phyloP scores from a whole-genome alignment of 306 rosid species.

The Fragaria nilgerrensis region DNA sequence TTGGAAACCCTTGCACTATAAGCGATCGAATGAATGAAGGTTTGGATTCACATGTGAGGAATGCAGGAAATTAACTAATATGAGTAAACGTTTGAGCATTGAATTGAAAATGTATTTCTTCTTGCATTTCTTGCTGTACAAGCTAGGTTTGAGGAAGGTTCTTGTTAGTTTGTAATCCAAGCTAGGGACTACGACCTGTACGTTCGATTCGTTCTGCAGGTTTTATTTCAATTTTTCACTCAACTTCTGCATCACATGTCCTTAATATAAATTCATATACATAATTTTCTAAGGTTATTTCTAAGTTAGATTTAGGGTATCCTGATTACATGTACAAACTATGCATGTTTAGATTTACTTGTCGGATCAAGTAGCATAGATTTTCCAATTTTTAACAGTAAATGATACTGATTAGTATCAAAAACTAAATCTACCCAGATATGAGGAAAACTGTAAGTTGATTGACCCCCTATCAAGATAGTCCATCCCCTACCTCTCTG shows the following conservation, averaged over 20 bases:
- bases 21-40: not conserved
- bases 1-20: not conserved
- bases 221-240: not conserved
- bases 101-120: not conserved
- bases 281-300: no score
- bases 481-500: not conserved
- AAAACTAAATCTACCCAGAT: not conserved
- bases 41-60: conserved; percentile 8
- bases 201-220: not conserved
- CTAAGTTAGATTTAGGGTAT: no score
- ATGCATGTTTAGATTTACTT: not conserved
- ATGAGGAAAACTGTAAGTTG: not conserved
- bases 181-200: not conserved
- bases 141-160: not conserved
- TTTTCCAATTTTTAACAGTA: not conserved
- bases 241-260: not conserved
- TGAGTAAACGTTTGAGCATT: not conserved
- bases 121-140: not conserved
- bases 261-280: not conserved
- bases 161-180: not conserved
- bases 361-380: not conserved
- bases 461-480: not conserved
- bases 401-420: no score
- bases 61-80: not conserved
- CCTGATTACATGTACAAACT: not conserved